Evolutionary conservation across 495 filamentous ascomycete genomes (phyloP), one percentile per base, ranked within the genome.

Genomic region (Hypoxylon subgilvum): DNA sequence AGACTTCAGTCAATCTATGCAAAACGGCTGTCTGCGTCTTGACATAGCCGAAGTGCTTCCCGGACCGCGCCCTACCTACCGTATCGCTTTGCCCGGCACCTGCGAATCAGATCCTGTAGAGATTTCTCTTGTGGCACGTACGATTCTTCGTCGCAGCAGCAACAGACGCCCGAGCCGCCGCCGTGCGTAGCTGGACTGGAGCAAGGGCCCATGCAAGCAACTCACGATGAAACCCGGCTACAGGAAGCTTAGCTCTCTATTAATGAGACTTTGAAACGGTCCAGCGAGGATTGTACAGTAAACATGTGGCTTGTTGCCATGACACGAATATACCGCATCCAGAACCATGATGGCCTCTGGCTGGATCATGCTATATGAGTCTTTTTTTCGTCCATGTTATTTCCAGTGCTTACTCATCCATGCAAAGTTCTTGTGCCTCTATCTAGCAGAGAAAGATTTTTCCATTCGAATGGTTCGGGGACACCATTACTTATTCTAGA

Each of bases 161-260:
- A 43, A 63, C 48, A 52, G 38, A 41, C 54, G 54, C 39, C 44
- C 2, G 31, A 64, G 50, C 25, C 54, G 50, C 25, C 54, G 61
- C 54, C 38, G 27, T 51, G 54, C 61, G 54, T 51, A n/a, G 32
- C 48, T 36, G 34, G n/a, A n/a, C n/a, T n/a, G n/a, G n/a, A 39
- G 40, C 62, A 61, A 52, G 62, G 57, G 22, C 39, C 22, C 6
- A 48, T 61, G 62, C 62, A 65, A 35, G 56, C 62, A 65, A 61
- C n/a, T 44, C 13, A 44, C 35, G 44, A 65, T 57, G 51, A 65
- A 65, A 65, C 62, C 49, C 51, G 34, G 51, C 45, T 65, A 60
- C 23, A 46, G 50, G 61, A 65, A 61, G 57, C 56, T 61, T 65
- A 40, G 52, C 46, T 53, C 19, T 39, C 50, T 42, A 16, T 35